Evolutionary conservation across 345 rosid genomes (phyloP), one percentile per base, ranked within the genome.

Genomic region (Psidium guajava): DNA sequence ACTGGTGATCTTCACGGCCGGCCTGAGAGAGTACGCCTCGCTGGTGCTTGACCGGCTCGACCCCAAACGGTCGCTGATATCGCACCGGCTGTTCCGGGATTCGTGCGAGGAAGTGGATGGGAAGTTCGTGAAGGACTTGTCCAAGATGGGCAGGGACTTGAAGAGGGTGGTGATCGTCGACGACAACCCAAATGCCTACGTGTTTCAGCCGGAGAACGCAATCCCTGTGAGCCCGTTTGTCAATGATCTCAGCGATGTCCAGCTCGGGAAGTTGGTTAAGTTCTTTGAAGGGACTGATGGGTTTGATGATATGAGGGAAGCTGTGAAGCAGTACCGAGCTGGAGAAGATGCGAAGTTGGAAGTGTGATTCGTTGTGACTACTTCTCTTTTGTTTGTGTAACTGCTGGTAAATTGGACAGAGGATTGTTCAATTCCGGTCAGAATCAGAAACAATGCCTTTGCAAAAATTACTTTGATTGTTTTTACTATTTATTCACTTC

Each of bases 1-100:
- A 81, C 85, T 95, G 86, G 99, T 94, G 81, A 93, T 95, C 54
- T 95, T 97, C 92, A 95, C 99, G 20, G 98, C 99, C n/a, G 99
- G 98, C 11, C 77, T 95, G 10, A 89, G 85, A 85, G 96, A 92
- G 81, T 97, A 97, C 85, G 99, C 98, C 5, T 91, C 98, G 0
- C 82, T 92, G 25, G 96, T 97, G 40, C 93, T 25, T 25, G 97
- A 95, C 54, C 87, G 84, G 85, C 64, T 97, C 24, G 99, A 95
- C 82, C 88, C 77, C 8, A 85, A 90, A 56, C 86, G 96, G 52
- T 54, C 92, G 82, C 92, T 93, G 85, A 93, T 97, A 25, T 90
- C 98, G 0, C 92, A 94, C 84, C 89, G 96, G 88, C 91, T 93
- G 75, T 97, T 94, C 54, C 84, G 98, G 25, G 94, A 95, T 84